These are phyloP conservation scores for Umbilicaria muhlenbergii DNA, from an alignment of 495 filamentous ascomycete genomes.

Conservation along the genomic window DNA sequence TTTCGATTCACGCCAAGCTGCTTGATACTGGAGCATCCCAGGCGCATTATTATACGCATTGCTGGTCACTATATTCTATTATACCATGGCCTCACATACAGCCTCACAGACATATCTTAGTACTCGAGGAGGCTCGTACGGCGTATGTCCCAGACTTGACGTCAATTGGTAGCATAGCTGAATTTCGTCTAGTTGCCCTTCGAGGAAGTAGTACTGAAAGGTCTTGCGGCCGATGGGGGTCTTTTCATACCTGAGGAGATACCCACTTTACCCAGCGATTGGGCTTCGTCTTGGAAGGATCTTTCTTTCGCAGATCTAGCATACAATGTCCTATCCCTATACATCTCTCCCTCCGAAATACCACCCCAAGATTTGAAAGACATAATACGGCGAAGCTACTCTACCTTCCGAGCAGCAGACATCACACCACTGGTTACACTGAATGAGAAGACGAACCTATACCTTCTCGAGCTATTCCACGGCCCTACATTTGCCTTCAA, in stretches of 20 bases:
- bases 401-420: conserved; percentile 65
- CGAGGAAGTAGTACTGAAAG: conserved; percentile 80
- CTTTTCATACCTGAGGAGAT: conserved; percentile 82
- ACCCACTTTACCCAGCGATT: conserved; percentile 44
- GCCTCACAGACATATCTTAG: conserved; percentile 1
- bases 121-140: conserved; percentile 2
- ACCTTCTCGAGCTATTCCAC: conserved; percentile 90
- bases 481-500: conserved; percentile 67
- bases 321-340: conserved; percentile 58
- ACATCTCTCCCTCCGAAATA: conserved; percentile 72
- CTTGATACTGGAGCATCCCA: too few relatives aligned
- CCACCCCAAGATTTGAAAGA: conserved; percentile 59
- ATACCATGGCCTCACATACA: neutral
- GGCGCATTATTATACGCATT: too few relatives aligned
- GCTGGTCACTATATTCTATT: neutral
- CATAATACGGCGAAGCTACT: conserved; percentile 68
- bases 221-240: conserved; percentile 74
- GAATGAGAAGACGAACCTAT: conserved; percentile 46
- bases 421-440: conserved; percentile 60
- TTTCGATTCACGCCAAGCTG: too few relatives aligned
- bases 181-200: conserved; percentile 53
- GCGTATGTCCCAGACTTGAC: neutral
- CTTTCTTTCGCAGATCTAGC: conserved; percentile 68
- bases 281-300: conserved; percentile 54
- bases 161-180: too few relatives aligned